Base-by-base conservation (phyloP, 345 rosid species). In the Trapa bicornis region DNA sequence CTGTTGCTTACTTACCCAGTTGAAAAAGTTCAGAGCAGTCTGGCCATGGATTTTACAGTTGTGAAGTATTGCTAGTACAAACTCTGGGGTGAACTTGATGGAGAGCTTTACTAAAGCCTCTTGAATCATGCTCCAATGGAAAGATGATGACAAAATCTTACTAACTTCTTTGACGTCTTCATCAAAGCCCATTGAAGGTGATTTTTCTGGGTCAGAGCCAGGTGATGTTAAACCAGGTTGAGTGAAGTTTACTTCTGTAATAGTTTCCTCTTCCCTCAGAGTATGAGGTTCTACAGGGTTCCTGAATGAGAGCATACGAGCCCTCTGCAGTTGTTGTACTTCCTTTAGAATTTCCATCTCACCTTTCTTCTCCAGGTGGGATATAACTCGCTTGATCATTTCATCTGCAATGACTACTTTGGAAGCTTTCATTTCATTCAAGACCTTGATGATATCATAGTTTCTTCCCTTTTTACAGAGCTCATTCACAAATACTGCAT, bases 1-100 rank as follows among this genome's bases (percentile, higher is more conserved):
- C 66, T 58, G 69, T 80, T 65, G 89, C 77, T 78, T 84, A 56
- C 82, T 85, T 41, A 86, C 84, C 96, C 96, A 89, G 17, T 87
- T 76, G 72, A 89, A 89, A 80, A 87, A 91, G 65, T 76, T 82
- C 57, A 86, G 65, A 68, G 85, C 88, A n/a, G 80, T 72, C 37
- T 76, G 81, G 17, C 91, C 87, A 9, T 82, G 92, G 65, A 80
- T 74, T 48, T 74, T 71, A 71, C 85, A 78, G 43, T 70, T 80
- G 35, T 57, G 69, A 69, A 89, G 72, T 61, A 82, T 69, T 69
- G 80, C 88, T 68, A 79, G 69, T 22, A 88, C 84, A n/a, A 82
- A 86, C 70, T 81, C 89, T n/a, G 89, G 87, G 14, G 87, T 86
- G 76, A 86, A 87, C 67, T 73, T 73, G n/a, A 85, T 35, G 1